Evolutionary conservation across 345 rosid species (phyloP), one percentile per base, ranked within the genome.

Genomic region (Cardiospermum halicacabum): DNA sequence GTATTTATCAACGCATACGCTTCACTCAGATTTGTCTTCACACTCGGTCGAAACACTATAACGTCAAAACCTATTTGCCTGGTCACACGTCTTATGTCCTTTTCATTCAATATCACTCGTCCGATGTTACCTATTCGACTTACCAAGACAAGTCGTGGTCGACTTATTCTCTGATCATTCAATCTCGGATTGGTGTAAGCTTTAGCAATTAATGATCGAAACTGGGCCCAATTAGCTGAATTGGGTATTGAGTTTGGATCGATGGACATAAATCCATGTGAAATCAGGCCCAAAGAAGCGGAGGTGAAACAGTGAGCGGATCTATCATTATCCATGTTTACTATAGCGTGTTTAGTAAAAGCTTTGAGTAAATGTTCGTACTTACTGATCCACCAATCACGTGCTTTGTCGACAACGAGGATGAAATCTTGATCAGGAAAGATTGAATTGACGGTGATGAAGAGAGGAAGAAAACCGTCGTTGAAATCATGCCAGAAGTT

Each of bases 381-480:
- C 71, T 72, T 83, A 1, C 67, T 13, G 40, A 82, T n/a, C 97
- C 93, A 91, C 93, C 91, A 82, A 34, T 70, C 74, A 25, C 66
- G 77, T 22, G 80, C 73, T 18, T 72, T 47, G 1, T 58, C 51
- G 19, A 88, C 72, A 13, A 84, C 85, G 2, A 86, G 36, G 56
- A 83, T 15, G 65, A 88, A 48, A n/a, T 88, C 74, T n/a, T 60
- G 80, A 60, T 73, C 36, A 0, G 75, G 78, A 58, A 71, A 74
- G 2, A 82, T 13, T 2, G 84, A 48, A 3, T 71, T 58, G 5
- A 72, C 70, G 55, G 91, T 88, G 81, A 83, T 79, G 61, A 78
- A 84, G 55, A 88, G 88, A 11, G 91, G 88, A 56, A 91, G 67
- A 70, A 84, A 64, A 10, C 83, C 85, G 27, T 91, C 96, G 39